These are phyloP conservation scores for Mortierella alpina DNA, from an alignment of 192 early-diverging fungal species.

Conservation along the genomic window DNA sequence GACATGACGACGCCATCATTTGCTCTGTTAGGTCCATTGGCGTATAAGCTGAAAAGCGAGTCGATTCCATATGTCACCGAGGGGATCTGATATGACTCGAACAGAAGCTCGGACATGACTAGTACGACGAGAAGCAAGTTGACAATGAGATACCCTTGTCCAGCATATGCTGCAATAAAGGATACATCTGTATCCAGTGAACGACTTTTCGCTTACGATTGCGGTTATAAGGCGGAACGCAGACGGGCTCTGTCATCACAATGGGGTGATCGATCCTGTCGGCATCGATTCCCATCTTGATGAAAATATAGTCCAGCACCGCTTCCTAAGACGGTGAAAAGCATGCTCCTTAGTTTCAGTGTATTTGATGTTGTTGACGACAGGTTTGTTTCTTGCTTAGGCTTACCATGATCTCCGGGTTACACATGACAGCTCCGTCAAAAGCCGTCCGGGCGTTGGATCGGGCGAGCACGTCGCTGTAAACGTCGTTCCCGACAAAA, in stretches of 20 bases:
- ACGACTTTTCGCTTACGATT: conserved; percentile 61
- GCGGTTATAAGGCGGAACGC: conserved; percentile 79
- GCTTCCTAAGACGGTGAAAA: conserved; percentile 67
- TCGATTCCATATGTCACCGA: conserved; percentile 89
- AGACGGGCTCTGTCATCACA: conserved; percentile 89
- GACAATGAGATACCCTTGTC: not conserved
- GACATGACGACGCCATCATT: conserved; percentile 80
- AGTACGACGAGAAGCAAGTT: not conserved
- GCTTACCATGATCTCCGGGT: conserved; percentile 80
- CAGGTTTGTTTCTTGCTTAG: not conserved
- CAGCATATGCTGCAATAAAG: not conserved
- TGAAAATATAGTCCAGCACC: conserved; percentile 88
- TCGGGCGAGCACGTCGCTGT: conserved; percentile 61
- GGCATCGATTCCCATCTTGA: conserved; percentile 78
- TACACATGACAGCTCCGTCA: conserved; percentile 74
- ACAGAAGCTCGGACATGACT: conserved; percentile 90
- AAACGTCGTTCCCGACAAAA: conserved; percentile 77
- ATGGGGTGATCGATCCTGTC: conserved; percentile 82
- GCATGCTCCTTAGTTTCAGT: too few relatives aligned
- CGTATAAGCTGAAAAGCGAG: conserved; percentile 87
- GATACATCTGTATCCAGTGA: not conserved
- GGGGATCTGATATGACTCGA: conserved; percentile 85
- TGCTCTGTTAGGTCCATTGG: conserved; percentile 66
- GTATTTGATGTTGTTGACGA: too few relatives aligned
- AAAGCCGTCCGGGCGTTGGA: conserved; percentile 71